Conservation (phyloP, 352 stramenopile genomes). For the Aphanomyces cochlioides region DNA sequence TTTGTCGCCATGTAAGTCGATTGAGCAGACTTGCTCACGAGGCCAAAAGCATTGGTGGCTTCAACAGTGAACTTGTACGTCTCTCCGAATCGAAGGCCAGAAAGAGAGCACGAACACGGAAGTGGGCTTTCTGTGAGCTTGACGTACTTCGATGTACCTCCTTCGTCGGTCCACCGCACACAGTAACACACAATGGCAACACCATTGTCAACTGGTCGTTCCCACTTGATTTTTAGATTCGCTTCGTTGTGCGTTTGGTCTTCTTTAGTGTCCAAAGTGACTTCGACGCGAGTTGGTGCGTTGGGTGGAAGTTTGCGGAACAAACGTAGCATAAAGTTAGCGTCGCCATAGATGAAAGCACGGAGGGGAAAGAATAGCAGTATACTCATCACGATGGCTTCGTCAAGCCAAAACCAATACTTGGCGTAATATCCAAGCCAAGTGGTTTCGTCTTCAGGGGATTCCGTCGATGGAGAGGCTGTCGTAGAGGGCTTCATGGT, state of each 20-base stretch:
- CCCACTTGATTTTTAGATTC: conserved; percentile 66
- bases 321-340: conserved; percentile 61
- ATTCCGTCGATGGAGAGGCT: not conserved
- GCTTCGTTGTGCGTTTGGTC: conserved; percentile 37
- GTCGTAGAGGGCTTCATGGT: not conserved
- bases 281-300: conserved; percentile 73
- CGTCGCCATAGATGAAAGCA: conserved; percentile 79
- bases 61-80: conserved; percentile 85
- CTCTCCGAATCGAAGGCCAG: conserved; percentile 67
- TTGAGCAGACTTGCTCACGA: conserved; percentile 66
- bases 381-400: conserved; percentile 66
- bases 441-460: conserved; percentile 18
- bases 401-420: conserved; percentile 84
- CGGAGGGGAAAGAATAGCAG: conserved; percentile 75
- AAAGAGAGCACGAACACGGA: conserved; percentile 54
- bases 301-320: conserved; percentile 69
- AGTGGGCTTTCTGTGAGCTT: conserved; percentile 65
- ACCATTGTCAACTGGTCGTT: conserved; percentile 70
- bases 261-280: conserved; percentile 40
- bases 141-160: conserved; percentile 55
- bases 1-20: conserved; percentile 84
- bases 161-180: conserved; percentile 74
- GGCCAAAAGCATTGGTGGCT: conserved; percentile 72
- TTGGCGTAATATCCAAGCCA: conserved; percentile 52
- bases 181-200: conserved; percentile 81